Evolutionary conservation across 306 rosid species (phyloP).

Genomic region (Fagus sylvatica): DNA sequence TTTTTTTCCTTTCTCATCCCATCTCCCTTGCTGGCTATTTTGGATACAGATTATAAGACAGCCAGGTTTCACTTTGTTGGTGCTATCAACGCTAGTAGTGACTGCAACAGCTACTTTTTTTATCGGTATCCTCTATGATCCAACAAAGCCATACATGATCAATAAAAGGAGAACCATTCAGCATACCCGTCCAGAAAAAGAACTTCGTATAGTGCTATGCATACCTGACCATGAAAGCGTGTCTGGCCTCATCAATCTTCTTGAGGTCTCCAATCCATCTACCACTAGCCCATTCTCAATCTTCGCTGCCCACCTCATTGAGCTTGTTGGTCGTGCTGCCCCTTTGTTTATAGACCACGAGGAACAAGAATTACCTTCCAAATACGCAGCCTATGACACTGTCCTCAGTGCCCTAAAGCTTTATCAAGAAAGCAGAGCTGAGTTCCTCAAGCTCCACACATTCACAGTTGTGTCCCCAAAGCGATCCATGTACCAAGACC

Average conservation of each 20-base stretch:
- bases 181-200: slow-evolving; percentile 47
- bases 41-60: slow-evolving; percentile 44
- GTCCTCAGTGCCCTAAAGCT: slow-evolving; percentile 37
- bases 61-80: slow-evolving; percentile 56
- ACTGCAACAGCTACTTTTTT: slow-evolving; percentile 54
- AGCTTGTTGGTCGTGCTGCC: slow-evolving; percentile 61
- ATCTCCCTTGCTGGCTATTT: not conserved
- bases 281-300: slow-evolving; percentile 37
- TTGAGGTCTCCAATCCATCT: slow-evolving; percentile 56
- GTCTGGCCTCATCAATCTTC: slow-evolving; percentile 39
- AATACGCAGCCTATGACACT: slow-evolving; percentile 34
- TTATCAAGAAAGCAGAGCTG: slow-evolving; percentile 35
- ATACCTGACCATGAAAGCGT: slow-evolving; percentile 43
- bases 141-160: slow-evolving; percentile 77
- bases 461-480: slow-evolving; percentile 56
- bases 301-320: slow-evolving; percentile 44
- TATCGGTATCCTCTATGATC: slow-evolving; percentile 65
- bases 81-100: slow-evolving; percentile 41
- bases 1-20: not conserved
- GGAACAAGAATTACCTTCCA: slow-evolving; percentile 37
- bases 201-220: slow-evolving; percentile 45
- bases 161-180: slow-evolving; percentile 69
- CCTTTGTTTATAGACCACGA: slow-evolving; percentile 67
- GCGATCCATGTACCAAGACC: slow-evolving; percentile 62
- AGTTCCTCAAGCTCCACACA: slow-evolving; percentile 31